phyloP scores from a whole-genome alignment of 805 yeast species.

The Saturnispora diversa region DNA sequence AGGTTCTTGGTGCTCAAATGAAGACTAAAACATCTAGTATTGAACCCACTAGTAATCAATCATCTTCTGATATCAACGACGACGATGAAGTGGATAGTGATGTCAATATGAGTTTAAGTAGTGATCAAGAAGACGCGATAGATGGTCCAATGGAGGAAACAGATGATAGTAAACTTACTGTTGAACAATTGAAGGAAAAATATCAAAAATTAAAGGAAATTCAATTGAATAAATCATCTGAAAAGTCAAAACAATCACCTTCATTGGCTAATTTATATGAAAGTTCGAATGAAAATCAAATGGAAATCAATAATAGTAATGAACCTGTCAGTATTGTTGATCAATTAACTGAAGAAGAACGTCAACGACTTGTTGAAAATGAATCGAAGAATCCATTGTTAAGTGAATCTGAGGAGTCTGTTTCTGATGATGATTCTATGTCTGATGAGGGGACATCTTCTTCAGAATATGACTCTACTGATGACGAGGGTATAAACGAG shows the following conservation, averaged over 20 bases:
- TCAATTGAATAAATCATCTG: slow-evolving; percentile 13
- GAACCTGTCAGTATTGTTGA: slow-evolving; percentile 20
- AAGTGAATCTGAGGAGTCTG: slow-evolving; percentile 12
- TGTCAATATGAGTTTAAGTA: slow-evolving; percentile 19
- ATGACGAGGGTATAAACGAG: slow-evolving; percentile 16
- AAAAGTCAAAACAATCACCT: not conserved
- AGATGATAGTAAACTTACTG: slow-evolving; percentile 43
- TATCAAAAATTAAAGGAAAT: slow-evolving; percentile 37
- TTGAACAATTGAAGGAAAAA: slow-evolving; percentile 49
- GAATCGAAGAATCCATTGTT: slow-evolving; percentile 18
- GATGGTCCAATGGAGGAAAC: slow-evolving; percentile 16
- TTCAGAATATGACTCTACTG: slow-evolving; percentile 14
- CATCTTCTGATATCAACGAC: slow-evolving; percentile 9
- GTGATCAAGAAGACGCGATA: slow-evolving; percentile 23
- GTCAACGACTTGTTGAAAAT: slow-evolving; percentile 15
- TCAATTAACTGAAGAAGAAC: slow-evolving; percentile 24
- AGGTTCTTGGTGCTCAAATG: slow-evolving; percentile 77
- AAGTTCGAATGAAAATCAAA: slow-evolving; percentile 4
- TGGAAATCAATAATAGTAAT: slow-evolving; percentile 4
- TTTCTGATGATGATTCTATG: slow-evolving; percentile 16
- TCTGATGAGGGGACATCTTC: slow-evolving; percentile 16
- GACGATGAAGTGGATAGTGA: slow-evolving; percentile 23
- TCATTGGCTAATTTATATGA: slow-evolving; percentile 31
- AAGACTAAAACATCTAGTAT: slow-evolving; percentile 31
- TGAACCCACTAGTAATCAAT: slow-evolving; percentile 8